Evolutionary conservation across 257 asterid genomes (phyloP).

Genomic region (Solanum gandarillasii): DNA sequence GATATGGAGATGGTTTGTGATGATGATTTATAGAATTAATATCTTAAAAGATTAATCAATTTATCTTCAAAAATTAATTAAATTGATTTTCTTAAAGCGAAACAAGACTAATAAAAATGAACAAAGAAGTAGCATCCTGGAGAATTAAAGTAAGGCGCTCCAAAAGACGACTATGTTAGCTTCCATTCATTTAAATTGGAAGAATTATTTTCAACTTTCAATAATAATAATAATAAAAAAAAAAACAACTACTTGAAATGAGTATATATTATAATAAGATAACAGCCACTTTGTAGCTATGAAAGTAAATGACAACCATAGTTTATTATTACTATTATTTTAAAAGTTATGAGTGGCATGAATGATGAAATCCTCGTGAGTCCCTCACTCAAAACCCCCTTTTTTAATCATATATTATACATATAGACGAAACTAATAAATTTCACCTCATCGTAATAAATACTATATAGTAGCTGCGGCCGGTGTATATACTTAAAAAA

Average conservation of each 20-base stretch:
- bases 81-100: not conserved
- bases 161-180: not conserved
- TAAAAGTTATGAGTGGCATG: not conserved
- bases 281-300: not conserved
- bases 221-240: too few relatives aligned
- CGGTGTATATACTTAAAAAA: not conserved
- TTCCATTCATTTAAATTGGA: not conserved
- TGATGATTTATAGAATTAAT: not conserved
- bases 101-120: too few relatives aligned
- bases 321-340: not conserved
- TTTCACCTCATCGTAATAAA: not conserved
- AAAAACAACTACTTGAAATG: not conserved
- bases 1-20: not conserved
- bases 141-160: not conserved
- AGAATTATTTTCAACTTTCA: not conserved
- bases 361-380: not conserved
- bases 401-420: too few relatives aligned
- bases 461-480: not conserved
- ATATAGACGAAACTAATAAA: not conserved
- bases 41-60: too few relatives aligned
- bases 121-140: not conserved
- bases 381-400: not conserved
- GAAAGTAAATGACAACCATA: not conserved
- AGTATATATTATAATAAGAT: too few relatives aligned
- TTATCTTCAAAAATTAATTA: not conserved